Conservation (phyloP, 768 basidiomycete genomes). For the Trametes coccinea region DNA sequence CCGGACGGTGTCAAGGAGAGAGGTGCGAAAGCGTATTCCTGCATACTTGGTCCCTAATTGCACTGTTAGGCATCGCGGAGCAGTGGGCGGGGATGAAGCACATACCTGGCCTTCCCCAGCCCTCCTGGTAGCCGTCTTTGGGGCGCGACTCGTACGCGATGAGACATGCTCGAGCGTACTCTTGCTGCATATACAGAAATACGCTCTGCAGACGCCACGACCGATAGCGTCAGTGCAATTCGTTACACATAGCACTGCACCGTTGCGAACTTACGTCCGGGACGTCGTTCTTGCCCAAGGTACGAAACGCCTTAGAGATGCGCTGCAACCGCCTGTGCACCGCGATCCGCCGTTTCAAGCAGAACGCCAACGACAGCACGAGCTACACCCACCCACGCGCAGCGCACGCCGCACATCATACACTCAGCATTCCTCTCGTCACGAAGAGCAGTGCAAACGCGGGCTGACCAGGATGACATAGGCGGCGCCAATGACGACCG, state of each 20-base stretch:
- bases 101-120: slow-evolving; percentile 75
- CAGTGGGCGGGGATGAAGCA: background rate
- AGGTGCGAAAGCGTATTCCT: slow-evolving; percentile 63
- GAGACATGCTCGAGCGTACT: slow-evolving; percentile 74
- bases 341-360: slow-evolving; percentile 66
- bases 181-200: slow-evolving; percentile 66
- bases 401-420: background rate
- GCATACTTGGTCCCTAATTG: slow-evolving; percentile 56
- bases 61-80: background rate
- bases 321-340: slow-evolving; percentile 64
- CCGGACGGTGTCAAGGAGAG: slow-evolving; percentile 69
- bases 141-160: slow-evolving; percentile 73
- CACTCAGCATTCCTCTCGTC: slow-evolving; percentile 24
- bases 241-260: background rate
- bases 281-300: slow-evolving; percentile 54
- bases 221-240: background rate
- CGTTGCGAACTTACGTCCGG: slow-evolving; percentile 50
- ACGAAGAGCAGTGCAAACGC: background rate
- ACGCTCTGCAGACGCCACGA: slow-evolving; percentile 47
- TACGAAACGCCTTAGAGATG: slow-evolving; percentile 62
- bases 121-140: slow-evolving; percentile 62
- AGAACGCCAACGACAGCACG: slow-evolving; percentile 58
- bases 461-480: slow-evolving; percentile 65
- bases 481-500: slow-evolving; percentile 66
- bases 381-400: slow-evolving; percentile 36